These are phyloP conservation scores for Micractinium conductrix DNA, from an alignment of 139 green algal species.

Conservation along the genomic window DNA sequence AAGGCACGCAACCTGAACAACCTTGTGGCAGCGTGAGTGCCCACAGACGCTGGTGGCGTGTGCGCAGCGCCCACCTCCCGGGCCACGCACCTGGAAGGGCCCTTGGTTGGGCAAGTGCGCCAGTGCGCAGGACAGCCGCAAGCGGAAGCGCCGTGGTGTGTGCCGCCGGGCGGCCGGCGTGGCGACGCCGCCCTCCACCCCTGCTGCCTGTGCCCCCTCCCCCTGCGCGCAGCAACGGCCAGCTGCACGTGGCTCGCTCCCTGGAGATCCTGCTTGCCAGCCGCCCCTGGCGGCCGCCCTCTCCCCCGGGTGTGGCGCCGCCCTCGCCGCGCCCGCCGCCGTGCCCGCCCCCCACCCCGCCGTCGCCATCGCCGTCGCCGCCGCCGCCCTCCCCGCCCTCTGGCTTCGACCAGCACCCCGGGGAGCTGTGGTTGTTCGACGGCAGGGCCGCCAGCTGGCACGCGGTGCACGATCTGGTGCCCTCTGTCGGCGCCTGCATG, in stretches of 20 bases:
- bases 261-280: neutral
- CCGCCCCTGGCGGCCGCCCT: neutral
- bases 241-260: neutral
- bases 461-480: neutral
- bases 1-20: too few species aligned
- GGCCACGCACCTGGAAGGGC: too few species aligned
- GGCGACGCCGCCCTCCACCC: too few species aligned
- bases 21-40: too few species aligned
- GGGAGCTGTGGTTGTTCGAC: constrained; percentile 5
- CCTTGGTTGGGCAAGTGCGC: too few species aligned
- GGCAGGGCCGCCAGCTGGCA: neutral
- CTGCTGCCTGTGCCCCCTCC: neutral
- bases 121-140: too few species aligned
- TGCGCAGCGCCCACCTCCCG: too few species aligned
- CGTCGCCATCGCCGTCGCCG: neutral
- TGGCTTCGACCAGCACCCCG: neutral
- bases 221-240: neutral
- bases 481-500: neutral
- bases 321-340: neutral
- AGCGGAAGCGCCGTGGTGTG: too few species aligned
- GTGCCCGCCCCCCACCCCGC: neutral
- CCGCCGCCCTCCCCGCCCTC: neutral
- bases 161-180: too few species aligned
- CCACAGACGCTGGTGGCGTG: too few species aligned
- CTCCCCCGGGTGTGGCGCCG: neutral